Conservation (phyloP, 352 stramenopile genomes). For the Pythium apleroticum region DNA sequence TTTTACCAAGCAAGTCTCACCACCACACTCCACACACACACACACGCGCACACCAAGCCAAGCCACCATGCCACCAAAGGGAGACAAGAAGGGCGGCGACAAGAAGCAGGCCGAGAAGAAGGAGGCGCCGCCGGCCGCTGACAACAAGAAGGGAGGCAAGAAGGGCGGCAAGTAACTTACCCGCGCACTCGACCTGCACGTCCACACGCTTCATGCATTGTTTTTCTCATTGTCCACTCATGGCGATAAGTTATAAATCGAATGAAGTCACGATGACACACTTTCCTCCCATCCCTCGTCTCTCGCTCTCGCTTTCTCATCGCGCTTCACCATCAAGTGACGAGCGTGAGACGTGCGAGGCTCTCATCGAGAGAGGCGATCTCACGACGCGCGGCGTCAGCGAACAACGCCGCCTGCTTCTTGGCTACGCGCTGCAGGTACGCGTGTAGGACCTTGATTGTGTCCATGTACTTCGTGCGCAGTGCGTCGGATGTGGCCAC, state of each 20-base stretch:
- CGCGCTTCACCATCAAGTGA: neutral
- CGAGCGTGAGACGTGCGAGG: neutral
- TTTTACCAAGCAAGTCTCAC: constrained; percentile 14
- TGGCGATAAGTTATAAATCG: constrained; percentile 7
- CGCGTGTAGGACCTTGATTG: neutral
- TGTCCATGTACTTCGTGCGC: neutral
- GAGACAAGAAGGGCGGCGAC: constrained; percentile 26
- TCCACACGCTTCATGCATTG: constrained; percentile 3
- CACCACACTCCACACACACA: constrained; percentile 3
- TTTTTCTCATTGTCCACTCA: constrained; percentile 1
- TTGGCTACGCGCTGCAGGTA: constrained; percentile 16
- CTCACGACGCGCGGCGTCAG: constrained; percentile 6
- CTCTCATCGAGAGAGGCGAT: constrained; percentile 11
- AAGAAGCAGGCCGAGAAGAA: constrained; percentile 32
- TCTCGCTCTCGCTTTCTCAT: neutral
- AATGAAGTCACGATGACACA: constrained; percentile 1
- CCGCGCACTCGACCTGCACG: neutral
- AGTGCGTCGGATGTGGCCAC: neutral
- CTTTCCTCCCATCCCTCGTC: neutral
- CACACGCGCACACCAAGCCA: neutral
- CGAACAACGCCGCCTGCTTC: constrained; percentile 11
- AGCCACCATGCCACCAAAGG: constrained; percentile 23
- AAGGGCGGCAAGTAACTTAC: constrained; percentile 39
- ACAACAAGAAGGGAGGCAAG: constrained; percentile 43
- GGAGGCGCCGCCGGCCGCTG: constrained; percentile 23